Evolutionary conservation across 2,329 filamentous ascomycete genomes (phyloP).

Genomic region (Atkinsonella texensis): DNA sequence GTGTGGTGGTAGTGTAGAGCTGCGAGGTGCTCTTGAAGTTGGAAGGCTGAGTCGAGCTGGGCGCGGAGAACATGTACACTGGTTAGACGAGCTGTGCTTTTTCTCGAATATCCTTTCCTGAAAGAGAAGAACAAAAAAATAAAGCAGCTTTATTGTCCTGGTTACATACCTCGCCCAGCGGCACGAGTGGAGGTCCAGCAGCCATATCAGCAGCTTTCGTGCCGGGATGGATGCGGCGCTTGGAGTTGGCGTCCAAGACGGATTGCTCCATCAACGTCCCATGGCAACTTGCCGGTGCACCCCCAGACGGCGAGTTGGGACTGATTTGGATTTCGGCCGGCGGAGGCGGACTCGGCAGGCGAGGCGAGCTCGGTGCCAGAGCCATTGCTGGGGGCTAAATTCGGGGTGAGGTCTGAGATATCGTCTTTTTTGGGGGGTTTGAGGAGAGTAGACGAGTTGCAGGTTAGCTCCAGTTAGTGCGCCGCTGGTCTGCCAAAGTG

Average conservation of each 20-base stretch:
- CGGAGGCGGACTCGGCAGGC: constrained; percentile 87
- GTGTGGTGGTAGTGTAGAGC: constrained; percentile 80
- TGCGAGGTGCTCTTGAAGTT: constrained; percentile 93
- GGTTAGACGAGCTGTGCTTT: too few species aligned
- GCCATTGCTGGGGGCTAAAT: constrained; percentile 31
- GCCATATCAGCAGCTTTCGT: constrained; percentile 91
- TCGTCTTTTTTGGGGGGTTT: too few species aligned
- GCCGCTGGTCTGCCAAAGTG: neutral
- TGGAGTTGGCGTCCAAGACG: constrained; percentile 60
- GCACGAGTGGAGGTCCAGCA: constrained; percentile 76
- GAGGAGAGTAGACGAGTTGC: constrained; percentile 1
- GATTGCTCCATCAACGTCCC: constrained; percentile 50
- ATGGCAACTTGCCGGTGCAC: constrained; percentile 40
- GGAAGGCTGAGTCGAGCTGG: constrained; percentile 92
- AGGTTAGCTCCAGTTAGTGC: constrained; percentile 11
- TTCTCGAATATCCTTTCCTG: too few species aligned
- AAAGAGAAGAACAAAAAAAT: too few species aligned
- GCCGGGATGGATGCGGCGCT: constrained; percentile 78
- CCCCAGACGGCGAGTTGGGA: constrained; percentile 60
- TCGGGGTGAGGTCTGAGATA: too few species aligned
- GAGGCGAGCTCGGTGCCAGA: constrained; percentile 66
- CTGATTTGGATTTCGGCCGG: constrained; percentile 89
- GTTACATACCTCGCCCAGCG: constrained; percentile 66
- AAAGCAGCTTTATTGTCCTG: too few species aligned
- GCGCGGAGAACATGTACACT: too few species aligned